Evolutionary conservation across 306 rosid species (phyloP).

Genomic region (Begonia masoniana): DNA sequence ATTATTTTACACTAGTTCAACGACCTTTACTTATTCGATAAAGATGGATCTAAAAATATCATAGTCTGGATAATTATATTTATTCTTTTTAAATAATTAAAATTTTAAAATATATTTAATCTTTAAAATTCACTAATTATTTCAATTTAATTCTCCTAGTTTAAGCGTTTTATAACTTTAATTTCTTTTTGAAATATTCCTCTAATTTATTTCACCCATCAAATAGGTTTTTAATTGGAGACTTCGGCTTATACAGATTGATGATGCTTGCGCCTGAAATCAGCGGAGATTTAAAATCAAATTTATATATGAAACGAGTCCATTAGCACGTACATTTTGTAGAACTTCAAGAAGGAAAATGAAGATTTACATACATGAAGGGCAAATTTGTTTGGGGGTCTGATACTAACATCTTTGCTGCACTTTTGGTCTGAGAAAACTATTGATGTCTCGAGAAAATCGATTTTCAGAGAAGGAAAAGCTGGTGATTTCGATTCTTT

Average conservation of each 20-base stretch:
- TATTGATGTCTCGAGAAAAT: slow-evolving; percentile 28
- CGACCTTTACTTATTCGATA: too few relatives aligned
- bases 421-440: slow-evolving; percentile 21
- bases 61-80: too few relatives aligned
- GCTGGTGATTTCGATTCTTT: slow-evolving; percentile 16
- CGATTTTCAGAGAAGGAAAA: slow-evolving; percentile 19
- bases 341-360: neutral
- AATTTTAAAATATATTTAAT: too few relatives aligned
- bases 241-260: slow-evolving; percentile 36
- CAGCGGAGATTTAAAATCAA: neutral
- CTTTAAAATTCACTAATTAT: too few relatives aligned
- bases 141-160: too few relatives aligned
- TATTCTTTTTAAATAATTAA: too few relatives aligned
- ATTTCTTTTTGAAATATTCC: too few relatives aligned
- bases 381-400: slow-evolving; percentile 14
- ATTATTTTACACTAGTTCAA: too few relatives aligned
- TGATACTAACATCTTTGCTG: neutral
- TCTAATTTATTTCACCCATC: too few relatives aligned
- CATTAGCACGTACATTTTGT: neutral
- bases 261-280: slow-evolving; percentile 50
- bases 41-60: too few relatives aligned
- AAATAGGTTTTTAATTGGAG: neutral
- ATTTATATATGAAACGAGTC: too few relatives aligned
- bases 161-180: too few relatives aligned
- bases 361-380: slow-evolving; percentile 26